A percentile compares a stretch with the other conserved stretches of the same genome.
These are phyloP conservation scores for Myriosclerotinia scirpicola DNA, from an alignment of 2,329 filamentous ascomycete genomes.

Conservation along the genomic window DNA sequence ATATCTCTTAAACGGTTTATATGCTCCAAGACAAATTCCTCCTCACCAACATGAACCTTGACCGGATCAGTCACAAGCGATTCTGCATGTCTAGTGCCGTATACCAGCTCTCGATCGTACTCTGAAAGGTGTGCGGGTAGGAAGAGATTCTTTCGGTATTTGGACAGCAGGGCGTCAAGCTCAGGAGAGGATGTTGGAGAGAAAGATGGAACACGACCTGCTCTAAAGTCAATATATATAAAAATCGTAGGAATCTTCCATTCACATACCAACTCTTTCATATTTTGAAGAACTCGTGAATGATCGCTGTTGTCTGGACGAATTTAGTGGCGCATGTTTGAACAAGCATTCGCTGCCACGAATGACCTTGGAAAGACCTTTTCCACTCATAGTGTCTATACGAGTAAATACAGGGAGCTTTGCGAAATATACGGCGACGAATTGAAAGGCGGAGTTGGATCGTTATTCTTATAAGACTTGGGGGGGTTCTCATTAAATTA, in stretches of 20 bases:
- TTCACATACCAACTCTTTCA: constrained; percentile 33
- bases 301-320: constrained; percentile 28
- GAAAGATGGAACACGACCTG: constrained; percentile 37
- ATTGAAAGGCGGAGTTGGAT: background rate
- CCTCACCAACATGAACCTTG: constrained; percentile 57
- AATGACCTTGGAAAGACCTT: constrained; percentile 24
- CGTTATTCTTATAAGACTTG: background rate
- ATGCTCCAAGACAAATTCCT: constrained; percentile 41
- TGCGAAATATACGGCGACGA: background rate
- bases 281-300: constrained; percentile 37
- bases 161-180: constrained; percentile 53
- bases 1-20: constrained; percentile 33
- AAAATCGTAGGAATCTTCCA: background rate
- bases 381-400: constrained; percentile 30
- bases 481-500: constrained; percentile 5
- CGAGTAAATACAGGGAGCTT: background rate
- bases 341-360: constrained; percentile 31
- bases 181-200: constrained; percentile 55
- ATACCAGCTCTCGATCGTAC: constrained; percentile 55
- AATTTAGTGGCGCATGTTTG: constrained; percentile 21
- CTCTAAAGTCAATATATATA: constrained; percentile 8
- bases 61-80: constrained; percentile 56
- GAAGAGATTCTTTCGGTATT: constrained; percentile 59
- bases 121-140: constrained; percentile 59
- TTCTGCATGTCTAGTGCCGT: constrained; percentile 48